phyloP scores from a whole-genome alignment of 2,329 filamentous ascomycete genomes.

The Fusarium scirpi region DNA sequence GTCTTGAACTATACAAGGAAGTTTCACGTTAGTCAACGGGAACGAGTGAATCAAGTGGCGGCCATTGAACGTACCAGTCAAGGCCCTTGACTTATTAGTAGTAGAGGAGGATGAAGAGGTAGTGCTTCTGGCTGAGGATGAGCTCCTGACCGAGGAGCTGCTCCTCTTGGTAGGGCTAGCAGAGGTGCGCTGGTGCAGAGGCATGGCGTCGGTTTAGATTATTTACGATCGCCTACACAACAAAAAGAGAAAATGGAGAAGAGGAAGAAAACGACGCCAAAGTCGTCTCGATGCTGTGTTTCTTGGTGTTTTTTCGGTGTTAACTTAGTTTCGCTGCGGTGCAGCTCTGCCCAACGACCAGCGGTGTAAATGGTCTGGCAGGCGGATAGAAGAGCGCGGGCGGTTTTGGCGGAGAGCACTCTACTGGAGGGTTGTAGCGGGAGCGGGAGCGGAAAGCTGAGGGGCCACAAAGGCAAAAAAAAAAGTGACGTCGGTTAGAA shows the following conservation, averaged over 20 bases:
- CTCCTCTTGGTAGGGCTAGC: slow-evolving; percentile 46
- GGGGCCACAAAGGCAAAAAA: slow-evolving; percentile 40
- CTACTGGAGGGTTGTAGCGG: slow-evolving; percentile 38
- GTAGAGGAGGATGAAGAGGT: slow-evolving; percentile 29
- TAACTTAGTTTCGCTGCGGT: slow-evolving; percentile 43
- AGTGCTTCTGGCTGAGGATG: slow-evolving; percentile 27
- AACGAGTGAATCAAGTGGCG: slow-evolving; percentile 15
- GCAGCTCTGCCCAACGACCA: slow-evolving; percentile 50
- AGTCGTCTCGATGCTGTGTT: slow-evolving; percentile 36
- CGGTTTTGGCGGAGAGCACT: slow-evolving; percentile 41
- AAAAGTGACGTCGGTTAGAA: slow-evolving; percentile 37
- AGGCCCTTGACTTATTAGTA: slow-evolving; percentile 36
- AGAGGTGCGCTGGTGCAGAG: slow-evolving; percentile 47
- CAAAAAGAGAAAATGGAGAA: slow-evolving; percentile 30
- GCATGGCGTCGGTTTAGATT: slow-evolving; percentile 44
- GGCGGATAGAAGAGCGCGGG: slow-evolving; percentile 40
- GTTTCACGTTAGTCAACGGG: slow-evolving; percentile 31
- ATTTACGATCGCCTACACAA: slow-evolving; percentile 40
- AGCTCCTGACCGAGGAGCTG: slow-evolving; percentile 44
- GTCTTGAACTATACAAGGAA: slow-evolving; percentile 33
- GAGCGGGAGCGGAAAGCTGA: slow-evolving; percentile 43
- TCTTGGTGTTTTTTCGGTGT: slow-evolving; percentile 38
- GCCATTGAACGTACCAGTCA: slow-evolving; percentile 42
- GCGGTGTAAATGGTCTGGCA: slow-evolving; percentile 45
- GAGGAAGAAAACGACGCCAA: slow-evolving; percentile 25